Base-by-base conservation (phyloP, 345 rosid genomes). In the Eucalyptus microcorys region DNA sequence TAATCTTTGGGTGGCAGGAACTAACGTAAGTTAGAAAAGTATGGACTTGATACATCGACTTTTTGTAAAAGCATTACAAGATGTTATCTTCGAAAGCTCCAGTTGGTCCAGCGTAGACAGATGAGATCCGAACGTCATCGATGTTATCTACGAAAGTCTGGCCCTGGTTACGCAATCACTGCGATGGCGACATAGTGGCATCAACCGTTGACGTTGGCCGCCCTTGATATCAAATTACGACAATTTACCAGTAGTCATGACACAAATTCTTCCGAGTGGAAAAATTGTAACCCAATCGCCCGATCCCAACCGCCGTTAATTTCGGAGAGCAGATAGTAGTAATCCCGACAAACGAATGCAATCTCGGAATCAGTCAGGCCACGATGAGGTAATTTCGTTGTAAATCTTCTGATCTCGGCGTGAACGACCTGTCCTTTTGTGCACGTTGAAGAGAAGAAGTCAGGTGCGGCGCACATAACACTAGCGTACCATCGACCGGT, bases 261-360 rank as follows among this genome's bases (percentile, higher is more conserved):
- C 76, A 64, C 40, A n/a, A 2, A 64, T n/a, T 64, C 40, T n/a
- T 64, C 5, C 5, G 76, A n/a, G 76, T 1, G 1, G 32, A 64
- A n/a, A 64, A 6, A 14, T 7, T 1, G 76, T 13, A 30, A 64
- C 76, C 34, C 76, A n/a, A 14, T 3, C 40, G 37, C 17, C 40
- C 37, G 17, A 64, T n/a, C 40, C 40, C 40, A 34, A 64, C 76
- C 37, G 9, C 76, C 40, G 10, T 64, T n/a, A 7, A 64, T 64
- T 64, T 64, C 21, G 1, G 10, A 7, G 21, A 15, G 21, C 4
- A n/a, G 3, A 1, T 76, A 22, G 47, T 6, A 0, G 47, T 10
- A 76, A 40, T 76, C 30, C 15, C 4, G 47, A 34, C 13, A 40
- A 71, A 19, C 40, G 24, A 34, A 71, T 34, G 81, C 81, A 9